Percentiles rank a stretch among this genome's conserved stretches.
Evolutionary conservation across 768 basidiomycete genomes (phyloP).

Genomic region (Macrolepiota dolichaula): DNA sequence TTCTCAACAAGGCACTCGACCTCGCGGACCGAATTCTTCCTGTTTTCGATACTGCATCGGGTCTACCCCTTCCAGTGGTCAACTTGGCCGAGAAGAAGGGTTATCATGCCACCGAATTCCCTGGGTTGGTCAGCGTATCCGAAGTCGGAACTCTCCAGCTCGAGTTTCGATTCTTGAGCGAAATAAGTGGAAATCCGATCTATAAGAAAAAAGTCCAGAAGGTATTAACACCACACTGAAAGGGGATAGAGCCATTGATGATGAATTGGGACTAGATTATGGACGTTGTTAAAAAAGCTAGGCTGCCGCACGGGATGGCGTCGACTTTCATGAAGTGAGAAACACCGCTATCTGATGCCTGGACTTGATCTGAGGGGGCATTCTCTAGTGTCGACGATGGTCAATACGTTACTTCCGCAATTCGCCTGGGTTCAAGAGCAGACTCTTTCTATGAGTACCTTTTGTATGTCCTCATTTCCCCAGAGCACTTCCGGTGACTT

Average conservation of each 20-base stretch:
- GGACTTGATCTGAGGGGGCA: neutral
- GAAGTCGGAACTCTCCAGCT: slow-evolving; percentile 90
- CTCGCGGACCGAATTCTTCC: slow-evolving; percentile 85
- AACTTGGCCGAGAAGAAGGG: slow-evolving; percentile 68
- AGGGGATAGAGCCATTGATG: neutral
- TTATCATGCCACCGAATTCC: slow-evolving; percentile 54
- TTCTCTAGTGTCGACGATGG: slow-evolving; percentile 34
- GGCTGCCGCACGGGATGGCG: slow-evolving; percentile 68
- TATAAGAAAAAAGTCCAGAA: slow-evolving; percentile 84
- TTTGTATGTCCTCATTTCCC: slow-evolving; percentile 40
- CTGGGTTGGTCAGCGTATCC: slow-evolving; percentile 69
- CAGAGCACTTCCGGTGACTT: neutral
- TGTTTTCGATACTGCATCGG: slow-evolving; percentile 77
- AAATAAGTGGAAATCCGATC: slow-evolving; percentile 68
- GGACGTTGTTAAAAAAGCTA: slow-evolving; percentile 60
- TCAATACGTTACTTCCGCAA: slow-evolving; percentile 56
- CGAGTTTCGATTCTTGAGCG: slow-evolving; percentile 85
- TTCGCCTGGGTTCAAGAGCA: slow-evolving; percentile 87
- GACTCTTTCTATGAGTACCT: slow-evolving; percentile 95
- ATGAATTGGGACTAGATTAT: slow-evolving; percentile 41
- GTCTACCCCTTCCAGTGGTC: slow-evolving; percentile 76
- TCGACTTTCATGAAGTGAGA: slow-evolving; percentile 77
- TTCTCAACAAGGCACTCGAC: slow-evolving; percentile 74
- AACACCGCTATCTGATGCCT: neutral
- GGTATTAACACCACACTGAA: slow-evolving; percentile 32